Evolutionary conservation across 208 protist genomes (phyloP).

Genomic region (Trypanosoma theileri): DNA sequence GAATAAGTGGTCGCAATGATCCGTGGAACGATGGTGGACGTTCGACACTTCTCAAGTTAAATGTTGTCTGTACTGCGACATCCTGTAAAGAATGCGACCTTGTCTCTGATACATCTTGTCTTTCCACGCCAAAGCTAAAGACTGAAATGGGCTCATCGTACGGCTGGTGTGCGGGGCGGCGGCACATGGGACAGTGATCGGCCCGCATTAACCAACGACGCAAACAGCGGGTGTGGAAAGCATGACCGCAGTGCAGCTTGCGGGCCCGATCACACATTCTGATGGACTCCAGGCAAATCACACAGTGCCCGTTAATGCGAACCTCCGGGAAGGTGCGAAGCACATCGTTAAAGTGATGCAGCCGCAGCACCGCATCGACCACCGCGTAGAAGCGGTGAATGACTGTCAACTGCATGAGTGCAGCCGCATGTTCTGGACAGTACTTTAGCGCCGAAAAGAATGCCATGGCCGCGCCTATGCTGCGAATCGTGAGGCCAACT

Average conservation of each 20-base stretch:
- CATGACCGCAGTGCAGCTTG: slow-evolving; percentile 78
- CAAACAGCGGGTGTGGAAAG: slow-evolving; percentile 79
- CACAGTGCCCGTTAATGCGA: slow-evolving; percentile 41
- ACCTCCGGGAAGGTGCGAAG: slow-evolving; percentile 56
- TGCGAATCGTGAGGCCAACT: slow-evolving; percentile 38
- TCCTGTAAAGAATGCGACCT: slow-evolving; percentile 7
- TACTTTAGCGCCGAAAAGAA: slow-evolving; percentile 44
- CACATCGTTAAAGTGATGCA: slow-evolving; percentile 45
- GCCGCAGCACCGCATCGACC: slow-evolving; percentile 18
- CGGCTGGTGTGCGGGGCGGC: slow-evolving; percentile 30
- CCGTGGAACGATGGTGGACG: slow-evolving; percentile 15
- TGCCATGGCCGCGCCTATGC: slow-evolving; percentile 30
- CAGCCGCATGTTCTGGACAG: slow-evolving; percentile 32
- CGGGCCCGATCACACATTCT: slow-evolving; percentile 33
- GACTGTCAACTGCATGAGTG: slow-evolving; percentile 54
- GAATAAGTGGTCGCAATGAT: slow-evolving; percentile 15
- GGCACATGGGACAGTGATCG: slow-evolving; percentile 71
- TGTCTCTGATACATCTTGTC: background rate
- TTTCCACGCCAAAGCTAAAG: slow-evolving; percentile 1
- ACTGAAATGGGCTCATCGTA: background rate
- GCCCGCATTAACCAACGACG: slow-evolving; percentile 67
- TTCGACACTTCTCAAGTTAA: slow-evolving; percentile 2
- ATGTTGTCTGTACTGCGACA: slow-evolving; percentile 28
- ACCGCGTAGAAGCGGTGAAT: slow-evolving; percentile 42
- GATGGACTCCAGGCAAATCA: slow-evolving; percentile 80